Conservation (phyloP, 1,139 yeast genomes). For the Saccharomyces hybrid region DNA sequence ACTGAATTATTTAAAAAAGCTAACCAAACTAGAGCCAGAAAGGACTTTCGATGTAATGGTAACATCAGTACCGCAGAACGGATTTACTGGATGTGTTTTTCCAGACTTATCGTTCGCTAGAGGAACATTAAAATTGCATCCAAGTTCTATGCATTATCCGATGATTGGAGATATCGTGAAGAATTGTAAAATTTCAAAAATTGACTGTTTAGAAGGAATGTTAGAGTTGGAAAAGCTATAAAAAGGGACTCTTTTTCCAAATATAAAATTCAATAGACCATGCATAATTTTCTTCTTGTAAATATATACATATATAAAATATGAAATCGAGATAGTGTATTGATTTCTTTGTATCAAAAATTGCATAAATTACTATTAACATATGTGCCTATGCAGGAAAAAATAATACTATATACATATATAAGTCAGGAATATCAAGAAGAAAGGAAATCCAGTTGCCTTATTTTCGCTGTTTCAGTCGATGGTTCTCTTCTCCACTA, state of each 20-base stretch:
- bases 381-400: background rate
- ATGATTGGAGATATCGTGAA: conserved; percentile 37
- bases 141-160: conserved; percentile 22
- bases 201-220: conserved; percentile 37
- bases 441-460: background rate
- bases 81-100: conserved; percentile 36
- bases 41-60: conserved; percentile 32
- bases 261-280: background rate
- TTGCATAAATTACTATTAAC: background rate
- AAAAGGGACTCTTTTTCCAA: background rate
- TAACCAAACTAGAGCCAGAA: conserved; percentile 9
- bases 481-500: conserved; percentile 34
- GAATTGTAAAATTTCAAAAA: conserved; percentile 34
- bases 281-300: conserved; percentile 3
- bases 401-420: background rate
- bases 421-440: background rate
- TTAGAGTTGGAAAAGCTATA: conserved; percentile 22
- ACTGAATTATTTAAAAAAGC: conserved; percentile 32
- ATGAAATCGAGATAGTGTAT: background rate
- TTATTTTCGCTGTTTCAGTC: conserved; percentile 3
- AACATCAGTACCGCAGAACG: conserved; percentile 36
- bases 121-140: conserved; percentile 23
- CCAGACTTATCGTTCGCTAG: conserved; percentile 35
- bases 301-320: background rate
- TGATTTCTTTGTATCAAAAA: background rate